Base-by-base conservation (phyloP, 1,284 basidiomycete genomes). In the Cutaneotrichosporon cyanovorans region DNA sequence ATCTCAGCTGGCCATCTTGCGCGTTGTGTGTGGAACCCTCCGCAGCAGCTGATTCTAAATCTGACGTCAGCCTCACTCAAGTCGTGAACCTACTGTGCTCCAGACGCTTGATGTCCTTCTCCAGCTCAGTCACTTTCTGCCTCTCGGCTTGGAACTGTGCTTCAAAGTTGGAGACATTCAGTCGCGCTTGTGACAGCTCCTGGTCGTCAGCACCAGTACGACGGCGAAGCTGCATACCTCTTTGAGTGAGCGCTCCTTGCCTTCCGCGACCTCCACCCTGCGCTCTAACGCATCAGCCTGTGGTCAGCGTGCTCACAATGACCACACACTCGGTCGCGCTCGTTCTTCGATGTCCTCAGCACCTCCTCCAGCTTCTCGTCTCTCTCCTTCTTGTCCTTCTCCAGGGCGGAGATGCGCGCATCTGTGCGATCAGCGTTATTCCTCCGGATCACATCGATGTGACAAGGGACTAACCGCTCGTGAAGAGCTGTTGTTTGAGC, bases 141-240 rank as follows among this genome's bases (percentile, higher is more conserved):
- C 56, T 51, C 22, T 61, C 51, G 5, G 43, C 45, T 4, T 47
- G 42, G 18, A 67, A 36, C 9, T 59, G 59, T 1, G 63, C 46
- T 41, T 71, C 68, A 11, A 65, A 51, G 45, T 73, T 73, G 11
- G 61, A 55, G 15, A 64, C 46, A 31, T 62, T 59, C 21, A 71
- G 43, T 8, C 61, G 51, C 6, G 62, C 43, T 28, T 61, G 58
- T 1, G 50, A 46, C 4, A 70, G 48, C 40, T 70, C 66, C 63
- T 69, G 19, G 12, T 14, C 12, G 32, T 42, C 25, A 40, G 30
- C 15, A 19, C 11, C 18, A 21, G n/a, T 37, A n/a, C n/a, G 16
- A 15, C 2, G 32, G 5, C 11, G 6, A 4, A 3, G n/a, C n/a
- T n/a, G 45, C 62, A 43, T 33, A 66, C 64, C 30, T 46, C 46